These are phyloP conservation scores for Zelonia costaricensis DNA, from an alignment of 208 protist species.

Conservation along the genomic window DNA sequence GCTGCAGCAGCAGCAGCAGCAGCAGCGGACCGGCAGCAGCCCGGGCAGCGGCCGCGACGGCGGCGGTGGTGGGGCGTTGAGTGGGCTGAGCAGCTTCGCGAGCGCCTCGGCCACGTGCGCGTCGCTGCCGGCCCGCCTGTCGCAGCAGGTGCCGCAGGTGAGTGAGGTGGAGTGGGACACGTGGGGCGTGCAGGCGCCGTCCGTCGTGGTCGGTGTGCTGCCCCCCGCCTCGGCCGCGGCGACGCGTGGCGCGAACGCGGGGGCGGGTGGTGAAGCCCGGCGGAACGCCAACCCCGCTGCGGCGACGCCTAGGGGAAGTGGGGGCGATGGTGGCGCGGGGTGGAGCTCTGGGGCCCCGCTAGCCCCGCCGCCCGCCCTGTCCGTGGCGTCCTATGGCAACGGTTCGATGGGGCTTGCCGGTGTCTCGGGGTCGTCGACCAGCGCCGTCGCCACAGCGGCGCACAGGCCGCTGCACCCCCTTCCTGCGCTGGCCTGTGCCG, in stretches of 20 bases:
- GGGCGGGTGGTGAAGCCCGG: no score
- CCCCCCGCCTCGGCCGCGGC: no score
- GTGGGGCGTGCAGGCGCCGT: slow-evolving; percentile 22
- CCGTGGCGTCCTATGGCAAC: neutral
- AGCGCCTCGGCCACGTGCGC: no score
- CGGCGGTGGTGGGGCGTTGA: no score
- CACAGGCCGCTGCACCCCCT: no score
- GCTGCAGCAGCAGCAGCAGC: slow-evolving; percentile 1
- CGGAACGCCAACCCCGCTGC: no score
- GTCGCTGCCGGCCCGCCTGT: no score
- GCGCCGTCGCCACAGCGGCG: neutral
- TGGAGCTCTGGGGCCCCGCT: slow-evolving; percentile 10
- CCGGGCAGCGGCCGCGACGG: no score
- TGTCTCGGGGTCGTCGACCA: neutral
- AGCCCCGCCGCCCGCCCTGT: neutral
- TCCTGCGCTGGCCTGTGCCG: neutral
- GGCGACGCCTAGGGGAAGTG: neutral
- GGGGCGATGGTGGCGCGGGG: neutral
- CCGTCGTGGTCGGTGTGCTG: slow-evolving; percentile 4
- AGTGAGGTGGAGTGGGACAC: slow-evolving; percentile 13
- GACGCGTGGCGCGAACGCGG: neutral
- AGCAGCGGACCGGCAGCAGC: no score
- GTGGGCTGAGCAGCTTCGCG: no score
- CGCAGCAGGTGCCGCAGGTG: slow-evolving; percentile 1
- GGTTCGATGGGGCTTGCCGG: neutral